Conservation (phyloP, 1,284 basidiomycete species). For the Cryptococcus maquisensis region DNA sequence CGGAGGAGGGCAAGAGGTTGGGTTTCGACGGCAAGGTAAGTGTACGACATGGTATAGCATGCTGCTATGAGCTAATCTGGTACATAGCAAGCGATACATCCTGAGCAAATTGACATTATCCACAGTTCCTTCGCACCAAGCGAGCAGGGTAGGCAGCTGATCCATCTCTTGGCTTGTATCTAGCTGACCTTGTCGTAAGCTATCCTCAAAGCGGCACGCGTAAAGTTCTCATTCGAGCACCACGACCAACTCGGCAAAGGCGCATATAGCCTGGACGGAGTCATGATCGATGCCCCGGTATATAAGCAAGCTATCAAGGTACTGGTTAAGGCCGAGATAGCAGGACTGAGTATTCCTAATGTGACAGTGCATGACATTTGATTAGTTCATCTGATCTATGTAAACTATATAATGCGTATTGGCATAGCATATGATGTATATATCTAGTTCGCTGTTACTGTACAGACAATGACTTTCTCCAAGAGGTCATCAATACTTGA, state of each 20-base stretch:
- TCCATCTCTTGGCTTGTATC: neutral
- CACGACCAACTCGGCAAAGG: constrained; percentile 51
- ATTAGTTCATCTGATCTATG: too few species aligned
- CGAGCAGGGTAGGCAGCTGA: constrained; percentile 53
- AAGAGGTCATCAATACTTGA: constrained; percentile 7
- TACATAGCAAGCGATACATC: constrained; percentile 87
- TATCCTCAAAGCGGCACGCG: constrained; percentile 69
- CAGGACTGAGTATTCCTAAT: constrained; percentile 60
- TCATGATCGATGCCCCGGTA: constrained; percentile 93
- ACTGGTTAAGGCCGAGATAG: constrained; percentile 60
- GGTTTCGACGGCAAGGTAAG: constrained; percentile 81
- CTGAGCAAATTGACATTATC: constrained; percentile 73
- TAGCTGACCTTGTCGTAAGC: constrained; percentile 52
- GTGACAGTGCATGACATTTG: constrained; percentile 11
- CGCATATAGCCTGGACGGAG: constrained; percentile 62
- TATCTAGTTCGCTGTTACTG: neutral
- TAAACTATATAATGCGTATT: neutral
- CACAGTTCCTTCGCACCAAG: constrained; percentile 76
- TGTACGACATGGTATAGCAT: neutral
- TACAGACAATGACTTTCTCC: neutral
- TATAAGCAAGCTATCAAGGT: constrained; percentile 72
- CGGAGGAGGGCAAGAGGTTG: constrained; percentile 67
- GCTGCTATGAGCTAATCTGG: constrained; percentile 1
- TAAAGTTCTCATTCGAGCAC: constrained; percentile 50
- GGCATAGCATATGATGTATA: neutral